These are phyloP conservation scores for Crucihimalaya himalaica DNA, from an alignment of 345 rosid species.

Conservation along the genomic window DNA sequence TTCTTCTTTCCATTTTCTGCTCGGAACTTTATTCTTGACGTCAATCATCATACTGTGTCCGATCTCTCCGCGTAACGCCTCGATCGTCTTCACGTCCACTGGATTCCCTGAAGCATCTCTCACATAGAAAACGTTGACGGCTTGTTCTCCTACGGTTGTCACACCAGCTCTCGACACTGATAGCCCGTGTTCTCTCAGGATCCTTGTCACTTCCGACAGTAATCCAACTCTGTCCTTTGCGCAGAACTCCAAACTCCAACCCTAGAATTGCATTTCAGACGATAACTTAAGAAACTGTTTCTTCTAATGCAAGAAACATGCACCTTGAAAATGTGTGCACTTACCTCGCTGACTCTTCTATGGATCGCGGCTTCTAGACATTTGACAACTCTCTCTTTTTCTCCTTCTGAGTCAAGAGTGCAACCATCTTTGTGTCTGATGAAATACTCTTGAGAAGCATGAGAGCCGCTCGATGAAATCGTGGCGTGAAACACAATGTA, in stretches of 20 bases:
- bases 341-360: slow-evolving; percentile 91
- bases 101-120: slow-evolving; percentile 87
- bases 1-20: slow-evolving; percentile 43
- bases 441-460: slow-evolving; percentile 86
- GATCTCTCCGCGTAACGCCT: slow-evolving; percentile 77
- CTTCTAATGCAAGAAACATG: slow-evolving; percentile 30
- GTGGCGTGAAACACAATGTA: slow-evolving; percentile 92
- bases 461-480: slow-evolving; percentile 71
- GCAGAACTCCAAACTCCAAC: slow-evolving; percentile 78
- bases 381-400: slow-evolving; percentile 82
- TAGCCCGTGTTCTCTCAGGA: slow-evolving; percentile 81
- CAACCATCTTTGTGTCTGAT: slow-evolving; percentile 96
- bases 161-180: slow-evolving; percentile 86
- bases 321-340: slow-evolving; percentile 9
- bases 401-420: slow-evolving; percentile 75
- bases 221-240: slow-evolving; percentile 89
- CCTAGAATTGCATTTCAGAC: slow-evolving; percentile 47
- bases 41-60: slow-evolving; percentile 82
- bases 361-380: slow-evolving; percentile 88
- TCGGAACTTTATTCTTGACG: slow-evolving; percentile 66
- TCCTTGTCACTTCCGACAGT: slow-evolving; percentile 84
- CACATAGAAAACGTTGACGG: slow-evolving; percentile 83
- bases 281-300: background rate
- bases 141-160: slow-evolving; percentile 81
- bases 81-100: slow-evolving; percentile 73